A percentile compares a stretch with the other conserved stretches of the same genome.
These are phyloP conservation scores for Dissophora ornata DNA, from an alignment of 192 early-diverging fungal genomes.

Conservation along the genomic window DNA sequence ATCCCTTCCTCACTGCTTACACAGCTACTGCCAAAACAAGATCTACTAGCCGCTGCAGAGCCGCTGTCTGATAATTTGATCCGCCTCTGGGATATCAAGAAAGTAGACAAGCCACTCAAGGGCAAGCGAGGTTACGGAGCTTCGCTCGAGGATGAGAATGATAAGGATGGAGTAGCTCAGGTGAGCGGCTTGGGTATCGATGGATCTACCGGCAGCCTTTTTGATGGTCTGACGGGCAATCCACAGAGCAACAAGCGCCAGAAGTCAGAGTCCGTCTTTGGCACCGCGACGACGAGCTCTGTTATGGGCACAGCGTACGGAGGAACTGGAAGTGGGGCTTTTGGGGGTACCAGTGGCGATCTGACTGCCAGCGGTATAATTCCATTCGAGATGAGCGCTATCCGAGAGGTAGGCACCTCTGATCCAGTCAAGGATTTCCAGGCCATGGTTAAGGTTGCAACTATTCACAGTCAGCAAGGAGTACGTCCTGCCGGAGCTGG, in stretches of 20 bases:
- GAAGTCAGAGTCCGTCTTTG: conserved; percentile 45
- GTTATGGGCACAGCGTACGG: conserved; percentile 2
- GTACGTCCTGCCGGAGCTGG: conserved; percentile 62
- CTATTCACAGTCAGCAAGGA: conserved; percentile 60
- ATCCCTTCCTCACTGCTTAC: conserved; percentile 57
- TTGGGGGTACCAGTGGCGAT: conserved; percentile 40
- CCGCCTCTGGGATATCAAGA: conserved; percentile 64
- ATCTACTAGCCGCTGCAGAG: conserved; percentile 57
- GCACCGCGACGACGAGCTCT: conserved; percentile 29
- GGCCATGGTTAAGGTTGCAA: conserved; percentile 62
- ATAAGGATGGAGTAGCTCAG: conserved; percentile 16
- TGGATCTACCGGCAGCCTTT: conserved; percentile 16
- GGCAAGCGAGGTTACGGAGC: conserved; percentile 36
- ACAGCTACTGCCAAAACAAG: conserved; percentile 58
- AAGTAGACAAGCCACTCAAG: conserved; percentile 55
- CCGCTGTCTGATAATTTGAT: conserved; percentile 56
- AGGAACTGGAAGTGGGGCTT: conserved; percentile 12
- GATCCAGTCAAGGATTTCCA: conserved; percentile 72
- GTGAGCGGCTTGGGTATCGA: conserved; percentile 9
- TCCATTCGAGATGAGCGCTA: conserved; percentile 50
- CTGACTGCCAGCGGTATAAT: conserved; percentile 43
- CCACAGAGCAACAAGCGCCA: conserved; percentile 23
- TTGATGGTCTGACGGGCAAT: conserved; percentile 22
- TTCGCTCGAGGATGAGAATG: conserved; percentile 32
- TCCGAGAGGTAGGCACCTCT: conserved; percentile 60